Conservation (phyloP, 441 rosid genomes). For the Metrosideros polymorpha region DNA sequence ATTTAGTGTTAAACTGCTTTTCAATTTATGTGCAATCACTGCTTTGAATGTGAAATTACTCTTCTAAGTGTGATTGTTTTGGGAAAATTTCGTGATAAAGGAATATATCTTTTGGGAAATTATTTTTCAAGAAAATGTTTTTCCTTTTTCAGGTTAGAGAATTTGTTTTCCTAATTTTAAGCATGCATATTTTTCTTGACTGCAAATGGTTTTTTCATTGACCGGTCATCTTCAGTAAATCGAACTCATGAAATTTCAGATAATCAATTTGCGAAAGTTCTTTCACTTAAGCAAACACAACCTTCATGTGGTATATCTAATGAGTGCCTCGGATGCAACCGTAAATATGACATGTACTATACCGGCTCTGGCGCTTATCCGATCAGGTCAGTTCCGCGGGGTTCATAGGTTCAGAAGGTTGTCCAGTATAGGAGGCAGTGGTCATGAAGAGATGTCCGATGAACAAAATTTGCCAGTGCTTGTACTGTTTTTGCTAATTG, state of each 20-base stretch:
- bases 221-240: background rate
- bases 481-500: too few relatives aligned
- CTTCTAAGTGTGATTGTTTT: too few relatives aligned
- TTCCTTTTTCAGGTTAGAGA: background rate
- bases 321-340: background rate
- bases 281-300: background rate
- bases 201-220: fast-evolving
- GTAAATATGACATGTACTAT: background rate
- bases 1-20: too few relatives aligned
- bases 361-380: background rate
- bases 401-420: background rate
- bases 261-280: background rate
- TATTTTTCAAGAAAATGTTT: too few relatives aligned
- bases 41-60: too few relatives aligned
- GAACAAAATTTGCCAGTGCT: background rate
- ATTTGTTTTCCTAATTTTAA: background rate
- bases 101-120: too few relatives aligned
- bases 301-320: background rate
- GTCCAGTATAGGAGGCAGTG: background rate
- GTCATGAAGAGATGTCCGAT: background rate
- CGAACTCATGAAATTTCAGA: background rate
- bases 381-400: background rate
- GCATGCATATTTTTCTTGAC: background rate
- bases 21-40: too few relatives aligned
- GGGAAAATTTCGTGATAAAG: too few relatives aligned